Conservation (phyloP, 139 green algal species). For the Eudorina sp. region DNA sequence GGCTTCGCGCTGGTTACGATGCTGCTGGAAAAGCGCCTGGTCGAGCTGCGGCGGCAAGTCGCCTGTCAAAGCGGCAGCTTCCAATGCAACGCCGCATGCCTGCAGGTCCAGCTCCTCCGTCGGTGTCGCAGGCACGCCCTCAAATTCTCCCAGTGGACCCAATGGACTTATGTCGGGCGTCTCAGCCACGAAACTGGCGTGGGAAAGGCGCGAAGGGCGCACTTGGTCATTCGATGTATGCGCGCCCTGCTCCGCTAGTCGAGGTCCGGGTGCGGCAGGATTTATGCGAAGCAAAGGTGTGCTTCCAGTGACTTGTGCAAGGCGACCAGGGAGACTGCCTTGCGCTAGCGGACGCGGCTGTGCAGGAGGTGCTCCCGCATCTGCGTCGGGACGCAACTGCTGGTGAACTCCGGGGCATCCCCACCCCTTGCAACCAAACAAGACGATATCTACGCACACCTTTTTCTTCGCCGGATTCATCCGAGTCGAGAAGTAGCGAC, state of each 20-base stretch:
- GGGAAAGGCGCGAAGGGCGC: not conserved
- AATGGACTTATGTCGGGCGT: not conserved
- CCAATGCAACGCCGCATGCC: too few relatives aligned
- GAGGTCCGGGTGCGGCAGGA: too few relatives aligned
- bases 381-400: not conserved
- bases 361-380: not conserved
- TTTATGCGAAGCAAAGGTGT: not conserved
- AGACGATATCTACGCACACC: too few relatives aligned
- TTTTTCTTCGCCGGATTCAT: not conserved
- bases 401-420: too few relatives aligned
- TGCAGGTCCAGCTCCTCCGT: constrained; percentile 29
- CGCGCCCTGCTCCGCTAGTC: too few relatives aligned
- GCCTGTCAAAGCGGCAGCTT: too few relatives aligned
- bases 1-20: too few relatives aligned
- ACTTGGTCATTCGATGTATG: too few relatives aligned
- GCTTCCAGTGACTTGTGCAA: not conserved
- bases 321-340: not conserved
- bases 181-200: constrained; percentile 32
- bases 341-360: not conserved
- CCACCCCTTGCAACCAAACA: too few relatives aligned
- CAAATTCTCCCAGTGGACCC: not conserved
- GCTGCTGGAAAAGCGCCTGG: too few relatives aligned
- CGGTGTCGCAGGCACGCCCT: constrained; percentile 15
- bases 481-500: constrained; percentile 8
- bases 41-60: too few relatives aligned